Evolutionary conservation across 1,284 basidiomycete species (phyloP), one percentile per base, ranked within the genome.

Genomic region (Gymnopus androsaceus): DNA sequence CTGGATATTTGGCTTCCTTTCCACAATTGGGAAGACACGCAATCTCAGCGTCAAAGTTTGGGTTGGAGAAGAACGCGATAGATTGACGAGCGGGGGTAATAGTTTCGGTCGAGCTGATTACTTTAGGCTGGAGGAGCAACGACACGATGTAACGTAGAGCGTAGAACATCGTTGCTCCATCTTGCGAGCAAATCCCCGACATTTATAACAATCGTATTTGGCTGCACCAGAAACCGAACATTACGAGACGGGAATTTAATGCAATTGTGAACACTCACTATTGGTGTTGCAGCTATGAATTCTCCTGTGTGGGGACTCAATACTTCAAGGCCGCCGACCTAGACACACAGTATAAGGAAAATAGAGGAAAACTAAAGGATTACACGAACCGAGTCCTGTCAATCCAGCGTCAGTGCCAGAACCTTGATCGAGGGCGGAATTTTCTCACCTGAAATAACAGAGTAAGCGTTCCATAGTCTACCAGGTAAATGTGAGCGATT

Each of bases 21-120:
- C 83, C 81, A 63, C 89, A 91, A 57, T 81, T 88, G 23, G 92
- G 90, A 40, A 94, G 71, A 63, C 89, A 89, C 23, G 83, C 75
- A 58, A 94, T 87, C 56, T 80, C 73, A 14, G 88, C 76, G 44
- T 80, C 78, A 57, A 83, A 82, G 62, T 94, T 92, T 6, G 92
- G 91, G 64, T 92, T 94, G 74, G 87, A 91, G 73, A 94, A 94
- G 76, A 90, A 94, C 4, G 90, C 92, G 56, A 94, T 88, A 11
- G 88, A 91, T 67, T 92, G 89, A 27, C 92, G 80, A 3, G 75
- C 70, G 0, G 90, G 85, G 0, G 83, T 89, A 56, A 84, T 71
- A 28, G 72, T 73, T 60, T 84, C 81, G 2, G 71, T 75, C 8
- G 77, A 74, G 58, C 67, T 80, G 56, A 81, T 69, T 56, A 77